phyloP scores from a whole-genome alignment of 306 rosid genomes.

The Vachellia pachyceras region DNA sequence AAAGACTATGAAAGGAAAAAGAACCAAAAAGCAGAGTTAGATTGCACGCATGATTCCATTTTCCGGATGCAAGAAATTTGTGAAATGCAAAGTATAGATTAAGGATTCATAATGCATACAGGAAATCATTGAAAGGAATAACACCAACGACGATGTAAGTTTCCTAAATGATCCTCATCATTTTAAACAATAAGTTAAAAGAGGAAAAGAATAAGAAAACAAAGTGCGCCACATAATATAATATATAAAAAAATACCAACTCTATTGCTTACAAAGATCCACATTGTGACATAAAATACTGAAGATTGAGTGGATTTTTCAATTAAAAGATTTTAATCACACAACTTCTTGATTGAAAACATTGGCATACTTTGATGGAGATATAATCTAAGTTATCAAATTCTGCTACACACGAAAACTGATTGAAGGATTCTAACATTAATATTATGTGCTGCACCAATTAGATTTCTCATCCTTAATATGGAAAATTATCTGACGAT shows the following conservation, averaged over 20 bases:
- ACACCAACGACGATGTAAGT: neutral
- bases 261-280: conserved; percentile 17
- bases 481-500: conserved; percentile 12
- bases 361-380: conserved; percentile 17
- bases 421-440: neutral
- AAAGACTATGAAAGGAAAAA: conserved; percentile 56
- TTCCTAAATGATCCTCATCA: neutral
- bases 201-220: neutral
- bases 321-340: neutral
- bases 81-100: conserved; percentile 12
- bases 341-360: conserved; percentile 23
- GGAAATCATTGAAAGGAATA: conserved; percentile 24
- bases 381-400: conserved; percentile 6
- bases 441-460: neutral
- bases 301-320: neutral
- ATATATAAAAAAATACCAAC: neutral
- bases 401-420: conserved; percentile 5
- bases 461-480: conserved; percentile 15
- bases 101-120: conserved; percentile 17
- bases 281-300: conserved; percentile 12
- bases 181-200: neutral
- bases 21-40: conserved; percentile 38
- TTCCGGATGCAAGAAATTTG: conserved; percentile 26
- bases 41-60: conserved; percentile 24
- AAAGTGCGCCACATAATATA: conserved; percentile 1